Percentiles rank a stretch among this genome's conserved stretches.
Evolutionary conservation across 1,284 basidiomycete genomes (phyloP).

Genomic region (Waitea zeae): DNA sequence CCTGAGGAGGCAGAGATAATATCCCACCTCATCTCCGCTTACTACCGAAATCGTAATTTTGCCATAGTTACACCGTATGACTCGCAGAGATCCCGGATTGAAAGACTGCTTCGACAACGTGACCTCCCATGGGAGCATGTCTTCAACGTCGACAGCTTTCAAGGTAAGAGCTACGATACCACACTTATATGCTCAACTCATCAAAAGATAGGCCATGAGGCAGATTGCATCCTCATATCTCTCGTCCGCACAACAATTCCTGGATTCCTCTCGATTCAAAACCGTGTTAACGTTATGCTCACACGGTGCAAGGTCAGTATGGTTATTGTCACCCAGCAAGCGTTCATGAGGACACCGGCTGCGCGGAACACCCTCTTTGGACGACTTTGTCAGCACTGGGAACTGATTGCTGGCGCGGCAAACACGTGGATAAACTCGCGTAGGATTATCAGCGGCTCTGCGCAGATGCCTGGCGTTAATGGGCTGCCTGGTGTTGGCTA

Average conservation of each 20-base stretch:
- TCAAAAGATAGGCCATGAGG: constrained; percentile 25
- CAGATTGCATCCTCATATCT: constrained; percentile 23
- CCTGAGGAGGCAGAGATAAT: constrained; percentile 19
- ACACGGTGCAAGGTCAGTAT: constrained; percentile 26
- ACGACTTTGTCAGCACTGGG: no score
- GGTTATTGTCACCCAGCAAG: constrained; percentile 19
- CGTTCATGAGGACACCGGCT: constrained; percentile 16
- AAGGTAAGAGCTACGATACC: no score
- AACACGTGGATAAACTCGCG: no score
- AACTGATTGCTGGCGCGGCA: no score
- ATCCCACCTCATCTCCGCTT: constrained; percentile 21
- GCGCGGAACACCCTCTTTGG: no score
- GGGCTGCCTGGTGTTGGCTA: no score
- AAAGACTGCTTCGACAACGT: constrained; percentile 18
- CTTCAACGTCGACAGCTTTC: constrained; percentile 37
- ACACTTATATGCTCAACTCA: no score
- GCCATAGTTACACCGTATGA: constrained; percentile 40
- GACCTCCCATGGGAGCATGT: constrained; percentile 21
- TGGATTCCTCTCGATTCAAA: constrained; percentile 22
- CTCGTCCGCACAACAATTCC: constrained; percentile 20
- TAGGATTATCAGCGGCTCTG: no score
- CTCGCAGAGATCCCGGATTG: constrained; percentile 26
- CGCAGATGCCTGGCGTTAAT: no score
- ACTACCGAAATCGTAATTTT: constrained; percentile 19
- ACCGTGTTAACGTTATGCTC: constrained; percentile 28